Evolutionary conservation across 352 stramenopile genomes (phyloP).

Genomic region (Phytopythium litorale): DNA sequence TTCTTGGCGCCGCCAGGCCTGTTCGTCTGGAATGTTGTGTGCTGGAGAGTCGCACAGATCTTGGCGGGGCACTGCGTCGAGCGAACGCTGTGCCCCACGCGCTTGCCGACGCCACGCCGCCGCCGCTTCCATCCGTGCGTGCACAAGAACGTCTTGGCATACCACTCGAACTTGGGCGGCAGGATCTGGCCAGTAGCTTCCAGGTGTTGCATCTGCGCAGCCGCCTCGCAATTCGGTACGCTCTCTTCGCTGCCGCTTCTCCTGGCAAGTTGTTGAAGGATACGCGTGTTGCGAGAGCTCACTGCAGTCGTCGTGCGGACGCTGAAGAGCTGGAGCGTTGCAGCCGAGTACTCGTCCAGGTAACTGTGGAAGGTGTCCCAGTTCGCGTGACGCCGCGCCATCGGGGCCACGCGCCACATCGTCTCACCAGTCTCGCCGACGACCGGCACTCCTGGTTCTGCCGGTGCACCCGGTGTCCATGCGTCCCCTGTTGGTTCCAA

Average conservation of each 20-base stretch:
- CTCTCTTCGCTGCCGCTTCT: not conserved
- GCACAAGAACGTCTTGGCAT: constrained; percentile 79
- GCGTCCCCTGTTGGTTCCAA: not conserved
- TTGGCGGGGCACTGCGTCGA: constrained; percentile 67
- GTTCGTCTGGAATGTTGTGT: constrained; percentile 4
- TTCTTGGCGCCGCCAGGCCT: constrained; percentile 7
- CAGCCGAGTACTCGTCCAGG: constrained; percentile 50
- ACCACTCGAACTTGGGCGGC: constrained; percentile 61
- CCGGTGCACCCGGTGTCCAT: constrained; percentile 13
- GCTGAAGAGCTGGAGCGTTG: constrained; percentile 68
- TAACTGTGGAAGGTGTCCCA: constrained; percentile 63
- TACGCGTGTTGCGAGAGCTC: constrained; percentile 50
- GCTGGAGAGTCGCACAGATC: constrained; percentile 66
- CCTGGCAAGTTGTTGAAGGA: constrained; percentile 14
- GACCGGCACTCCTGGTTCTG: constrained; percentile 13
- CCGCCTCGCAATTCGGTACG: not conserved
- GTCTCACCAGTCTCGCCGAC: constrained; percentile 20
- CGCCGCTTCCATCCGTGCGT: constrained; percentile 77
- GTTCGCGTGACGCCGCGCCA: constrained; percentile 39
- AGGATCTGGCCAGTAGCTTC: constrained; percentile 24
- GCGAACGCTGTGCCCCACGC: constrained; percentile 62
- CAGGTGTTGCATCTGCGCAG: not conserved
- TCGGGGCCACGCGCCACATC: constrained; percentile 46
- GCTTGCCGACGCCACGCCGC: constrained; percentile 61
- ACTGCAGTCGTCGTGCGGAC: constrained; percentile 76